Evolutionary conservation across 2,329 filamentous ascomycete species (phyloP), one percentile per base, ranked within the genome.

Genomic region (Talaromyces albobiverticillius): DNA sequence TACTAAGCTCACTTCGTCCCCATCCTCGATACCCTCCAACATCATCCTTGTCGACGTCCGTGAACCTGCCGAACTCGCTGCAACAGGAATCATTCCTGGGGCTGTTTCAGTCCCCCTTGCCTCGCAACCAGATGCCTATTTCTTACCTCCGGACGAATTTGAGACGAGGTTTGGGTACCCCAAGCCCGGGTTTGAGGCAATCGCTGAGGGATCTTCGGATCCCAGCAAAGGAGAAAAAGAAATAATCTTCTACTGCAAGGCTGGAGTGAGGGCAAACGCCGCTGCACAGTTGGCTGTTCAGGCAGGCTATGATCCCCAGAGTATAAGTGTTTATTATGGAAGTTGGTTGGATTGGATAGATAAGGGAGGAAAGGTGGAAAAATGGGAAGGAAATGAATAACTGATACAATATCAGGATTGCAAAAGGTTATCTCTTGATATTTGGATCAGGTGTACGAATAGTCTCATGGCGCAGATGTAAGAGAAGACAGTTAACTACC

Each of bases 201-300:
- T 61, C 3, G 62, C 26, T 13, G 60, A 22, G 42, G 60, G 42
- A 42, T 14, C 36, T 51, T 51, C 5, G 40, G 14, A 50, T 40
- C 18, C 45, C 50, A 56, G 9, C 50, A 16, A 52, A 46, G 14
- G 36, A 56, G 16, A 51, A 31, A 55, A 57, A 11, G 70, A 76
- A 56, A 63, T 96, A 13, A 80, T 97, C 3, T 94, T 97, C 65
- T 97, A 96, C 72, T 99, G 94, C 75, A 95, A 90, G 76, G 86
- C 92, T 0, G 94, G 94, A 2, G 89, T 97, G 59, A 80, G 94
- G 67, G 90, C 89, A 62, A 78, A 80, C 43, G 83, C 88, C 0
- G 92, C 92, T 6, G 91, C 91, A 6, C 79, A 82, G 60, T 71
- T 96, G 69, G 94, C 94, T 26, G 77, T 79, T 62, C 81, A 88